Conservation (phyloP, 179 eudicot genomes). For the Sideroxylon spinosum region DNA sequence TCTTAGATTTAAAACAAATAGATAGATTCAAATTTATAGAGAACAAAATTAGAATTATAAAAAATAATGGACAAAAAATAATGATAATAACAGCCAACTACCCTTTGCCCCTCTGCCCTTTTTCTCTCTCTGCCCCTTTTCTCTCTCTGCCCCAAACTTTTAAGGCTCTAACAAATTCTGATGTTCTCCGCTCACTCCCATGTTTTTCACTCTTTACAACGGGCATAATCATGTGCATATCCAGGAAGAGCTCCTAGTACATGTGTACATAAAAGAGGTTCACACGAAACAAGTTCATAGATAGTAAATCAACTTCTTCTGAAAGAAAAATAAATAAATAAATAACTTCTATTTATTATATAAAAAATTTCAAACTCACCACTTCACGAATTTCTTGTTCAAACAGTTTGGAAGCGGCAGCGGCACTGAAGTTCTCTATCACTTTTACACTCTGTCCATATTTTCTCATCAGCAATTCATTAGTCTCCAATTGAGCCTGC, state of each 20-base stretch:
- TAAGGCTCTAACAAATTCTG: neutral
- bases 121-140: neutral
- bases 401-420: slow-evolving; percentile 70
- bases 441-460: slow-evolving; percentile 48
- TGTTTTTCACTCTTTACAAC: neutral
- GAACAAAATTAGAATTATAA: too few relatives aligned
- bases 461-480: slow-evolving; percentile 35
- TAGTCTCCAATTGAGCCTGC: slow-evolving; percentile 30
- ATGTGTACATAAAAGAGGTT: neutral
- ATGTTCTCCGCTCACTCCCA: neutral
- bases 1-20: neutral
- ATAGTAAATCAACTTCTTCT: neutral
- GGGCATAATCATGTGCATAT: neutral
- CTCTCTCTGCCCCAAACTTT: too few relatives aligned
- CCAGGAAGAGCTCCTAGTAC: neutral
- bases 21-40: too few relatives aligned
- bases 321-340: neutral
- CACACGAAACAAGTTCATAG: slow-evolving; percentile 11
- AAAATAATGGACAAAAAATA: neutral
- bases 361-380: slow-evolving; percentile 42
- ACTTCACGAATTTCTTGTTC: slow-evolving; percentile 94
- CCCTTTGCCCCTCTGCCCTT: neutral
- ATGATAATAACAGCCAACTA: neutral
- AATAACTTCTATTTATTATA: neutral
- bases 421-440: slow-evolving; percentile 56